Base-by-base conservation (phyloP, 495 filamentous ascomycete species). In the Beverwykella pulmonaria region DNA sequence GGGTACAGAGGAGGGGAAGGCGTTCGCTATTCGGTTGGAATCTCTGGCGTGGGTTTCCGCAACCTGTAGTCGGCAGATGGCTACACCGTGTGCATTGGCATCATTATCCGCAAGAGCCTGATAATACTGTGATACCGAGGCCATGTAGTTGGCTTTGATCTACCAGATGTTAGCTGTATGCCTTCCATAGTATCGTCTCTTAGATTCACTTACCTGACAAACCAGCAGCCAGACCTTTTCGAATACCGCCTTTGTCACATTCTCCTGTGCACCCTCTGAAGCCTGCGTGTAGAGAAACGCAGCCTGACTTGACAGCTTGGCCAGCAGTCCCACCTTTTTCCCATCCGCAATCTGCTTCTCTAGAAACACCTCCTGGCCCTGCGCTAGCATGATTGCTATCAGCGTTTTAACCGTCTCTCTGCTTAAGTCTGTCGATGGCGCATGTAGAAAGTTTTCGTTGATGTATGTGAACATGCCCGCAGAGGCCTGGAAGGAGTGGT, bases 391-490 rank as follows among this genome's bases (percentile, higher is more conserved):
- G 63, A 98, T 85, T 55, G 86, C 85, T 74, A 98, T 98, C 64
- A 98, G 76, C 0, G 92, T 92, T 78, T 96, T 97, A 63, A 98
- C 91, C 2, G 94, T 98, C 17, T 98, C 92, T 63, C 93, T 83
- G 75, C 93, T 97, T 34, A 98, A 79, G 73, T 98, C 94, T 26
- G 90, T 94, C 10, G 92, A 97, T 2, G 94, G 94, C 34, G 94
- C 94, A 73, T 98, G 95, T 44, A 97, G 80, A 77, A 98, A 98
- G 78, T 98, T 98, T 79, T 98, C 93, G 76, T 98, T 98, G 80
- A 98, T 98, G 72, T 98, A 98, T 20, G 92, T 97, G 77, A 98
- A 98, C 94, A 98, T 98, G 76, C 94, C 94, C 12, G 94, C 94
- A 25, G 93, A 90, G 34, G 94, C 94, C 76, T 98, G 94, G 81